Evolutionary conservation across 345 rosid species (phyloP), one percentile per base, ranked within the genome.

Genomic region (Carallia pectinifolia): DNA sequence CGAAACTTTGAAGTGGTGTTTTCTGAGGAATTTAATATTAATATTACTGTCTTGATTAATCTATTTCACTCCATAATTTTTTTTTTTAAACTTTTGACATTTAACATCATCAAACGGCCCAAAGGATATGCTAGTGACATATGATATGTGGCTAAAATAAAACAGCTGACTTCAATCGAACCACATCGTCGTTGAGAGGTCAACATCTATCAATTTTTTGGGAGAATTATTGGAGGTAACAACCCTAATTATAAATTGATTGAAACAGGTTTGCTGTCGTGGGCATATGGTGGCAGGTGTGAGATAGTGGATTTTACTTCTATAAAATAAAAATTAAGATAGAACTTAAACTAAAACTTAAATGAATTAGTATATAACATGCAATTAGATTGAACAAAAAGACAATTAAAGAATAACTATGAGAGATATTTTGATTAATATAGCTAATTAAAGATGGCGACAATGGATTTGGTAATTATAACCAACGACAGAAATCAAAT

Each of bases 391-490:
- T 9, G 13, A 8, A 8, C 47, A 44, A 9, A 44, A 12, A 13
- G 59, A 40, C 33, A 37, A 63, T 38, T n/a, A 64, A 29, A 6
- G 4, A 15, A 17, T 47, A 4, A 6, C 1, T 16, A 23, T 23
- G 30, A 3, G 34, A n/a, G 9, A 61, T 7, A 15, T 23, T 23
- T 23, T 23, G 23, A 23, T 56, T 65, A 30, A 10, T 7, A 16
- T 71, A 19, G 47, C 34, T 40, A 23, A 23, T 23, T 23, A 44
- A 55, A 19, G 69, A 63, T 9, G 34, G 71, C 47, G 82, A 74
- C 61, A 36, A 38, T 71, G 76, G 84, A 52, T 74, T 74, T 68
- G 77, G 77, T 71, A 15, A 64, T 33, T 5, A 69, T n/a, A 69
- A 39, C 61, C 5, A 34, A 47, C 39, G 64, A 17, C 37, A 36